phyloP scores from a whole-genome alignment of 768 basidiomycete species.

The Exsudoporus frostii region DNA sequence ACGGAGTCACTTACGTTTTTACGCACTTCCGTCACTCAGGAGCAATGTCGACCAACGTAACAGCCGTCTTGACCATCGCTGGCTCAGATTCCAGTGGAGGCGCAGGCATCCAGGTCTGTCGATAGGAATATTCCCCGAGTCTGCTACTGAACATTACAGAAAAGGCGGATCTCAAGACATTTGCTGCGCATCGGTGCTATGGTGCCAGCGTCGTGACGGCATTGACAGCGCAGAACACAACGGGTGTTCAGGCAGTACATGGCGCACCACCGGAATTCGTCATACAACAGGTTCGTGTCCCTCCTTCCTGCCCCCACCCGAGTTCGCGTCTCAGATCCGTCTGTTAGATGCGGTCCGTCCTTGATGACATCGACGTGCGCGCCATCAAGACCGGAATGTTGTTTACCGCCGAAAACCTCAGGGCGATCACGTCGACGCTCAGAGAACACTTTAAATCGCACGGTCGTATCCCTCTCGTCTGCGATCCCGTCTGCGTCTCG shows the following conservation, averaged over 20 bases:
- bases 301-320: neutral
- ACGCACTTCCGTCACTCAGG: neutral
- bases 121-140: neutral
- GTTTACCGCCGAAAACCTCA: constrained; percentile 52
- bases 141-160: neutral
- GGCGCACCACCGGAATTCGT: constrained; percentile 69
- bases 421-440: constrained; percentile 51
- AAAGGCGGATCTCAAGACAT: constrained; percentile 87
- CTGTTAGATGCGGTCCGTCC: constrained; percentile 62
- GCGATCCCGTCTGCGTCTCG: constrained; percentile 90
- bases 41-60: constrained; percentile 12
- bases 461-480: constrained; percentile 52
- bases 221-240: constrained; percentile 86
- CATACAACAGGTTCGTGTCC: constrained; percentile 57
- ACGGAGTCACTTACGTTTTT: constrained; percentile 20
- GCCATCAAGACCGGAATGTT: constrained; percentile 94
- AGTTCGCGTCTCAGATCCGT: neutral
- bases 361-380: constrained; percentile 66
- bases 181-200: constrained; percentile 74
- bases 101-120: constrained; percentile 79
- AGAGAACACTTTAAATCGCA: constrained; percentile 35
- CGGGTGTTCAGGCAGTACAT: constrained; percentile 74
- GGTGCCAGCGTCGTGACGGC: constrained; percentile 83
- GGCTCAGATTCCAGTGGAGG: constrained; percentile 84
- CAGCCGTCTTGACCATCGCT: constrained; percentile 65